Evolutionary conservation across 2,329 filamentous ascomycete genomes (phyloP), one percentile per base, ranked within the genome.

Genomic region (Botrytis sinoallii): DNA sequence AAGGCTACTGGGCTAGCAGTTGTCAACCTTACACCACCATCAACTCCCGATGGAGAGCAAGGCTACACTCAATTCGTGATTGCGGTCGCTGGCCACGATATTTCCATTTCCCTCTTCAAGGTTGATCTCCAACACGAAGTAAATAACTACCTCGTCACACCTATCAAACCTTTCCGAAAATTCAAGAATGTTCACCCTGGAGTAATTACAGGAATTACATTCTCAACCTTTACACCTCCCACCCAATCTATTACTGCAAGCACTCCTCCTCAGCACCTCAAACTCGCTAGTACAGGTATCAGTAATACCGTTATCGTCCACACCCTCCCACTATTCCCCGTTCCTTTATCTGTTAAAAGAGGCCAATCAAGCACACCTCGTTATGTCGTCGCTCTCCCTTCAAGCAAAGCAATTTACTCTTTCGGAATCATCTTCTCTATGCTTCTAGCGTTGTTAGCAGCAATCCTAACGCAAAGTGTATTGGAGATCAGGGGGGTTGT

Each of bases 1-100:
- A 91, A 93, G 73, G 92, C 93, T 6, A 92, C 93, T 0, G 92
- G 92, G 16, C 86, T 98, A 69, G 93, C 96, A 69, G 89, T 95
- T 68, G 90, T 90, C 74, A 89, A 91, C 74, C 86, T 98, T 16
- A 86, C 88, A 16, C 84, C 88, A 10, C 82, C 86, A 8, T 84
- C 88, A 18, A 83, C 87, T 0, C 84, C 87, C 29, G 77, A 81
- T 1, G 83, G 86, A 1, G 84, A 81, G 67, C 83, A 89, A 70
- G 88, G 88, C 70, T 90, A 92, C 74, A 88, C 91, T 65, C 94
- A 98, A 82, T 92, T 94, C 76, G 88, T 92, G 65, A 87, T 97
- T 77, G 95, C 94, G 10, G 89, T 97, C 22, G 92, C 93, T 4
- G 92, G 91, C 14, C 92, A 92, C 78, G 93, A 97, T 81, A 90